Percentiles rank a stretch among this genome's conserved stretches.
Conservation (phyloP, 164 flowering plant species). For the Magnolia sinica region DNA sequence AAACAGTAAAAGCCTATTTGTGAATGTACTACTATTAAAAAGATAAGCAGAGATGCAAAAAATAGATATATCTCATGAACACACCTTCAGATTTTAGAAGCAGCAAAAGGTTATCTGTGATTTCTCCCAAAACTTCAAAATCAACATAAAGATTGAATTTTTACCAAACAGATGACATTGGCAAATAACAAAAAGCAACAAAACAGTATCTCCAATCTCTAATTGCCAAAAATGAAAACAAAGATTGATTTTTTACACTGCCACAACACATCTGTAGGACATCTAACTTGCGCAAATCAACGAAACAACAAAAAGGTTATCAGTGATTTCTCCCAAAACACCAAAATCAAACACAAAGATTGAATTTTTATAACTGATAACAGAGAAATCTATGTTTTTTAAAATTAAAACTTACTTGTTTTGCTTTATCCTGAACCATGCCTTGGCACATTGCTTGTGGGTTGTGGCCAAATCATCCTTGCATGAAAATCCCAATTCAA, state of each 20-base stretch:
- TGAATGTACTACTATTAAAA: not conserved
- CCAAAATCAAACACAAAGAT: not conserved
- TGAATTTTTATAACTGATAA: not conserved
- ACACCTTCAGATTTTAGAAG: too few species aligned
- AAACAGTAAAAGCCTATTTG: not conserved
- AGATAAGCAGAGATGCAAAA: not conserved
- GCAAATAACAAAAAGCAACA: not conserved
- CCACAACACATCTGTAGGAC: not conserved
- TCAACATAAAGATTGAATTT: not conserved
- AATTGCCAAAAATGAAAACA: not conserved
- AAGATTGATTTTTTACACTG: not conserved
- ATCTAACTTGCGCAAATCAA: not conserved
- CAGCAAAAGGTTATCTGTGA: too few species aligned
- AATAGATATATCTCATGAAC: too few species aligned
- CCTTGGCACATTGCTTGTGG: conserved; percentile 82
- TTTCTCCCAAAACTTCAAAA: not conserved
- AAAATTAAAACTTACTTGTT: conserved; percentile 56
- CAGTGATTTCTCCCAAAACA: not conserved
- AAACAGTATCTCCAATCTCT: not conserved
- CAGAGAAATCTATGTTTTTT: too few species aligned
- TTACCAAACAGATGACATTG: not conserved
- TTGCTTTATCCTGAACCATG: conserved; percentile 91
- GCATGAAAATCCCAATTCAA: conserved; percentile 85
- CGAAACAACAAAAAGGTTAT: too few species aligned
- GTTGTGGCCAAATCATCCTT: conserved; percentile 89